Conservation (phyloP, 1,139 yeast genomes). For the Sugiyamaella sp. region DNA sequence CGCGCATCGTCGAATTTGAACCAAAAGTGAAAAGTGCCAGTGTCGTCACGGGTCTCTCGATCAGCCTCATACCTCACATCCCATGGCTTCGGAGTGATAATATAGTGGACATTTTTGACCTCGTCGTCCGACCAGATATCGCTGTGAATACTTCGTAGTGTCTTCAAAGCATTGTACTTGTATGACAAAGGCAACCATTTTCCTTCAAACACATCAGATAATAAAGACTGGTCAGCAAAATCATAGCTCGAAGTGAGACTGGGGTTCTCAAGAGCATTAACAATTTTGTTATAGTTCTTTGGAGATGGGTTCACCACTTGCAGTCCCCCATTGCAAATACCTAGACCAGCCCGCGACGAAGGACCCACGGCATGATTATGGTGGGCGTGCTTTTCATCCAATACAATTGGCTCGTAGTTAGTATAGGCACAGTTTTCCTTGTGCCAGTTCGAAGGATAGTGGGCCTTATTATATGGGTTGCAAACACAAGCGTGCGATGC, state of each 20-base stretch:
- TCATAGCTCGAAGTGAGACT: conserved; percentile 46
- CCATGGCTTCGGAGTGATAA: conserved; percentile 62
- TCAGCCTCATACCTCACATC: conserved; percentile 42
- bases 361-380: conserved; percentile 48
- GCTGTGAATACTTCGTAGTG: conserved; percentile 48
- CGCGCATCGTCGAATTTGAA: conserved; percentile 43
- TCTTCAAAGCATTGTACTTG: conserved; percentile 57
- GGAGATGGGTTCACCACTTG: conserved; percentile 51
- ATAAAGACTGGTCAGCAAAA: conserved; percentile 60
- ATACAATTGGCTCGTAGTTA: conserved; percentile 34
- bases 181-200: conserved; percentile 55
- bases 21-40: conserved; percentile 43
- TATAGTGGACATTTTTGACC: conserved; percentile 58
- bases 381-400: conserved; percentile 7
- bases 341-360: conserved; percentile 45
- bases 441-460: conserved; percentile 58
- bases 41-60: conserved; percentile 35
- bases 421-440: conserved; percentile 54
- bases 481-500: conserved; percentile 65
- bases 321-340: conserved; percentile 58
- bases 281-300: conserved; percentile 45
- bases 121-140: conserved; percentile 50
- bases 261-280: conserved; percentile 44
- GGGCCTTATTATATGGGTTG: conserved; percentile 53
- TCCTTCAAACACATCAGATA: conserved; percentile 53